Evolutionary conservation across 257 asterid genomes (phyloP).

Genomic region (Euphrasia confusa): DNA sequence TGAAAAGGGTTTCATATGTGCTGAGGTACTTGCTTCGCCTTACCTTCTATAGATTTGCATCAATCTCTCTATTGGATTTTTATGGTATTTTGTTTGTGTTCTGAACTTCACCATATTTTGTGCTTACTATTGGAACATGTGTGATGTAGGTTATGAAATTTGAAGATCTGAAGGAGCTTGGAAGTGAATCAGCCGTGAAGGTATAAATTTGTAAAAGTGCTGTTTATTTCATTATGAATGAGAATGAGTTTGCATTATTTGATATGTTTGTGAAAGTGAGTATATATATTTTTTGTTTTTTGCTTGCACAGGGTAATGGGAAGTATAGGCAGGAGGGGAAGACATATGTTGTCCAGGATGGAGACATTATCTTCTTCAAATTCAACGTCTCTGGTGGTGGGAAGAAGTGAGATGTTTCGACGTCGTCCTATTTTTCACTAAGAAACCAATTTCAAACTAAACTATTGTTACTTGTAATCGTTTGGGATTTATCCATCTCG

Average conservation of each 20-base stretch:
- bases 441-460: conserved; percentile 17
- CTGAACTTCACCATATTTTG: background rate
- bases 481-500: conserved; percentile 18
- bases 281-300: background rate
- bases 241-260: background rate
- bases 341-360: conserved; percentile 92
- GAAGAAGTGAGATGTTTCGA: conserved; percentile 58
- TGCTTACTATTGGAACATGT: conserved; percentile 21
- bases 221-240: conserved; percentile 2
- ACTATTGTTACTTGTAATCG: conserved; percentile 24
- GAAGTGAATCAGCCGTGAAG: conserved; percentile 91
- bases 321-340: conserved; percentile 97
- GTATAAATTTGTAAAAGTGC: conserved; percentile 29
- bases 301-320: conserved; percentile 64
- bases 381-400: conserved; percentile 97
- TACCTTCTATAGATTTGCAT: conserved; percentile 1
- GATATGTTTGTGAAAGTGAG: background rate
- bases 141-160: conserved; percentile 83
- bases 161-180: conserved; percentile 90
- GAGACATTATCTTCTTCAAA: conserved; percentile 92
- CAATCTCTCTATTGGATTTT: background rate
- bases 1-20: conserved; percentile 94
- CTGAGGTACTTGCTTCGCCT: conserved; percentile 56
- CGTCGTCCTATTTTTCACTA: conserved; percentile 23
- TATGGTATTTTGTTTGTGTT: background rate